Conservation (phyloP, 805 yeast genomes). For the Candida railenensis region DNA sequence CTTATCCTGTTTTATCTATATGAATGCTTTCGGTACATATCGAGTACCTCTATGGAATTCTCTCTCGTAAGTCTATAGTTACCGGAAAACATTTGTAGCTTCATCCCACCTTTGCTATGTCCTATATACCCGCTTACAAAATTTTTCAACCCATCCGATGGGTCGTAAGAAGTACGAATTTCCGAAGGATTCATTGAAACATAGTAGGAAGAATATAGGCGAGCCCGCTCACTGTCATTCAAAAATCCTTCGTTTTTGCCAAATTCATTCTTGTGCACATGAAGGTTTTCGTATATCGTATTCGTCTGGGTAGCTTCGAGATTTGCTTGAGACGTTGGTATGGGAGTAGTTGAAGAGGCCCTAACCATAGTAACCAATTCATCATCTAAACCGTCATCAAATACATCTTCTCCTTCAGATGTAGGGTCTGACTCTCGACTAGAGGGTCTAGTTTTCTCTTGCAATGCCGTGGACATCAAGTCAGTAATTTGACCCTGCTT, state of each 20-base stretch:
- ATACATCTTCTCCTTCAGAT: constrained; percentile 10
- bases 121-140: constrained; percentile 12
- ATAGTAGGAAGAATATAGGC: constrained; percentile 41
- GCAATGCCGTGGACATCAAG: constrained; percentile 5
- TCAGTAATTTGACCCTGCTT: constrained; percentile 11
- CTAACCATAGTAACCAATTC: constrained; percentile 14
- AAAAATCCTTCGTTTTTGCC: constrained; percentile 38
- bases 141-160: constrained; percentile 8
- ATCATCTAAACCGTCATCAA: constrained; percentile 23
- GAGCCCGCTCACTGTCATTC: constrained; percentile 32
- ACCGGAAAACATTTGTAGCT: background rate
- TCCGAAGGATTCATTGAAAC: constrained; percentile 20
- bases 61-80: background rate
- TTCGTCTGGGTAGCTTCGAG: constrained; percentile 3
- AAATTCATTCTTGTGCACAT: constrained; percentile 18
- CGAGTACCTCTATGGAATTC: constrained; percentile 4
- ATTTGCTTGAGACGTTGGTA: background rate
- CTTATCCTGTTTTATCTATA: constrained; percentile 1
- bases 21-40: background rate
- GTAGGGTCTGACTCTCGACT: constrained; percentile 1
- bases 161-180: constrained; percentile 14
- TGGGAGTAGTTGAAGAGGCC: constrained; percentile 3
- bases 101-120: constrained; percentile 12
- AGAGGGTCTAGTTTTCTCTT: background rate
- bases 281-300: constrained; percentile 12